A percentile compares a stretch with the other conserved stretches of the same genome.
Evolutionary conservation across 345 rosid species (phyloP).

Genomic region (Hypericum perforatum): DNA sequence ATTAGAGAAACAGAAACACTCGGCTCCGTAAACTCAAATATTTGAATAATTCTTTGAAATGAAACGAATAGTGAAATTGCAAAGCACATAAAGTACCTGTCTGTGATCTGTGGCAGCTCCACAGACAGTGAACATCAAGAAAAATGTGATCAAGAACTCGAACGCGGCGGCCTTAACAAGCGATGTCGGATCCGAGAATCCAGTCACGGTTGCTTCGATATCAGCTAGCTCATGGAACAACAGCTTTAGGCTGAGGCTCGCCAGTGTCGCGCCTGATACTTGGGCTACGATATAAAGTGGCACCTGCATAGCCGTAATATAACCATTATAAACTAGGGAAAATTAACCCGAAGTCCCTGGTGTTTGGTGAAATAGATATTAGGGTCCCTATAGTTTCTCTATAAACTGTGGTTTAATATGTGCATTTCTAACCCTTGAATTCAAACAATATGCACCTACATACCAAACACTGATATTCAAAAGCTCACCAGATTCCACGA

Average conservation of each 20-base stretch:
- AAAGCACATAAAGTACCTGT: slow-evolving; percentile 23
- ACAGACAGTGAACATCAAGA: slow-evolving; percentile 27
- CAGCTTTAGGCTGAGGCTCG: slow-evolving; percentile 27
- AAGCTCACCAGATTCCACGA: slow-evolving; percentile 34
- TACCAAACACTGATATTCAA: too few relatives aligned
- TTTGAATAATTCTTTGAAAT: not conserved
- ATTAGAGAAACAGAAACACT: not conserved
- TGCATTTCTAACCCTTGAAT: too few relatives aligned
- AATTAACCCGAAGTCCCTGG: too few relatives aligned
- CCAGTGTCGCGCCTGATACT: slow-evolving; percentile 31
- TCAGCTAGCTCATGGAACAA: slow-evolving; percentile 20
- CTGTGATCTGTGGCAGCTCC: slow-evolving; percentile 38
- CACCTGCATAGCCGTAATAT: slow-evolving; percentile 16
- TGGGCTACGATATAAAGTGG: slow-evolving; percentile 34
- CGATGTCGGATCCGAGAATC: slow-evolving; percentile 25
- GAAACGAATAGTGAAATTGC: not conserved
- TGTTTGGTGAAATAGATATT: too few relatives aligned
- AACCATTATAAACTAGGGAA: too few relatives aligned
- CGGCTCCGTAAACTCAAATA: not conserved
- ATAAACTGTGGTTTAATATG: too few relatives aligned
- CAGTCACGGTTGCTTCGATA: slow-evolving; percentile 20
- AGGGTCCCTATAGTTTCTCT: too few relatives aligned
- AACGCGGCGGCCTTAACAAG: slow-evolving; percentile 41
- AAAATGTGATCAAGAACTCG: slow-evolving; percentile 40
- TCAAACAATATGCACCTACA: too few relatives aligned